Evolutionary conservation across 169 alveolate genomes (phyloP).

Genomic region (Neospora caninum): DNA sequence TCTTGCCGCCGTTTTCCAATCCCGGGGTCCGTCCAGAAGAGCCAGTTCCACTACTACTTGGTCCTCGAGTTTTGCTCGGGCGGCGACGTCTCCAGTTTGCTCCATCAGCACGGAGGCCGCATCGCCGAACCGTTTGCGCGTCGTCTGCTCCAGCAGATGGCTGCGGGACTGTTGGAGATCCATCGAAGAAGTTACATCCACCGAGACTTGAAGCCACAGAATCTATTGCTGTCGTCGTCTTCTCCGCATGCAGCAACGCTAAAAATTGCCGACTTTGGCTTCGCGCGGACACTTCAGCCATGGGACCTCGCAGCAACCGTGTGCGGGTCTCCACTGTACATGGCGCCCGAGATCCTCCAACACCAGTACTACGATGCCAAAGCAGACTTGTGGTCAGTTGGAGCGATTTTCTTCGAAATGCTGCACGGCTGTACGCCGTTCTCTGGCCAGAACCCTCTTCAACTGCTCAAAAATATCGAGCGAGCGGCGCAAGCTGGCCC

Average conservation of each 20-base stretch:
- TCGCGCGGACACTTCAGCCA: slow-evolving; percentile 35
- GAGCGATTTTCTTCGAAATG: slow-evolving; percentile 43
- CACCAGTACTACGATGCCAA: slow-evolving; percentile 35
- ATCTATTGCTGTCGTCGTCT: slow-evolving; percentile 22
- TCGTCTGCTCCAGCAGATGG: slow-evolving; percentile 21
- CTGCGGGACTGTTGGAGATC: slow-evolving; percentile 33
- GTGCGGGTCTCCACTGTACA: slow-evolving; percentile 56
- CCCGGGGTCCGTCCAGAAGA: slow-evolving; percentile 23
- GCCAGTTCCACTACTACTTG: slow-evolving; percentile 43
- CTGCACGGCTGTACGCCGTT: slow-evolving; percentile 43
- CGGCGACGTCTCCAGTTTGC: slow-evolving; percentile 47
- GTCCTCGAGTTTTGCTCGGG: slow-evolving; percentile 59
- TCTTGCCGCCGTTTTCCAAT: neutral
- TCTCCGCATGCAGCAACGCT: neutral
- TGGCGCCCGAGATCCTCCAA: slow-evolving; percentile 56
- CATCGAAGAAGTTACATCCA: slow-evolving; percentile 51
- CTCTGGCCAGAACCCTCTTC: slow-evolving; percentile 38
- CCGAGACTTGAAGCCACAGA: slow-evolving; percentile 64
- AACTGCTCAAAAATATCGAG: slow-evolving; percentile 48
- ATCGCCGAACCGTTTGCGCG: neutral
- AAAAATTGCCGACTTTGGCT: slow-evolving; percentile 55
- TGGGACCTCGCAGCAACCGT: slow-evolving; percentile 45
- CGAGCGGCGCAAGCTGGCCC: neutral
- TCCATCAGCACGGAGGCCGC: neutral
- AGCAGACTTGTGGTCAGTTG: slow-evolving; percentile 54